Conservation (phyloP, 805 yeast genomes). For the Teunomyces pallodes region DNA sequence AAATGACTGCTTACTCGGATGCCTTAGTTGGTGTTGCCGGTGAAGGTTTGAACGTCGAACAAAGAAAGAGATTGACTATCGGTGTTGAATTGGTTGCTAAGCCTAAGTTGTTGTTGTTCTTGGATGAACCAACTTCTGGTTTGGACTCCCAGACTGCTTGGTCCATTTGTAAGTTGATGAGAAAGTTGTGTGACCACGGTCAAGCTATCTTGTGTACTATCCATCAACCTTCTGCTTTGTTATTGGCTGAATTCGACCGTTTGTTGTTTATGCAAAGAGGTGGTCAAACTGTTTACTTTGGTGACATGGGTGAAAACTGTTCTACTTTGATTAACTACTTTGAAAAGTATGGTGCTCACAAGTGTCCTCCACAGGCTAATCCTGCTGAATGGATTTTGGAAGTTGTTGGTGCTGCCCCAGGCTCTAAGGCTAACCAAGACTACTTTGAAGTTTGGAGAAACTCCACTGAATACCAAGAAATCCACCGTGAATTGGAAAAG, state of each 20-base stretch:
- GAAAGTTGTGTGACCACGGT: conserved; percentile 67
- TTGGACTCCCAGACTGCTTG: conserved; percentile 48
- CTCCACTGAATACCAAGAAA: conserved; percentile 15
- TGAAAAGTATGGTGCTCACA: conserved; percentile 64
- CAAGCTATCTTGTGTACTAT: conserved; percentile 76
- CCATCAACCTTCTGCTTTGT: conserved; percentile 73
- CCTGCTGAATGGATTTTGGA: conserved; percentile 78
- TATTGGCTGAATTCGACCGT: conserved; percentile 67
- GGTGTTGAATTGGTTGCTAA: conserved; percentile 42
- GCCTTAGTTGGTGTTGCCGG: conserved; percentile 33
- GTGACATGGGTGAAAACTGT: conserved; percentile 72
- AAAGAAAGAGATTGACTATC: conserved; percentile 38
- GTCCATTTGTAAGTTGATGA: conserved; percentile 66
- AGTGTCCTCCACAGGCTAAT: conserved; percentile 45
- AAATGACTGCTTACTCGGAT: conserved; percentile 24
- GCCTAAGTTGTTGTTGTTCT: conserved; percentile 34
- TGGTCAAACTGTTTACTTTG: conserved; percentile 79
- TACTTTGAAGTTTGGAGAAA: conserved; percentile 64
- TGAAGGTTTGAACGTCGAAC: conserved; percentile 38
- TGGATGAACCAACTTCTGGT: conserved; percentile 44
- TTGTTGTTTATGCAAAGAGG: conserved; percentile 66
- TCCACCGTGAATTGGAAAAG: conserved; percentile 11
- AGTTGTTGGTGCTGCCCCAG: conserved; percentile 80
- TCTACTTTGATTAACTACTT: conserved; percentile 58
- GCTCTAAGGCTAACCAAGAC: conserved; percentile 68